phyloP scores from a whole-genome alignment of 2,329 filamentous ascomycete species.

The Hypoxylon sp. region DNA sequence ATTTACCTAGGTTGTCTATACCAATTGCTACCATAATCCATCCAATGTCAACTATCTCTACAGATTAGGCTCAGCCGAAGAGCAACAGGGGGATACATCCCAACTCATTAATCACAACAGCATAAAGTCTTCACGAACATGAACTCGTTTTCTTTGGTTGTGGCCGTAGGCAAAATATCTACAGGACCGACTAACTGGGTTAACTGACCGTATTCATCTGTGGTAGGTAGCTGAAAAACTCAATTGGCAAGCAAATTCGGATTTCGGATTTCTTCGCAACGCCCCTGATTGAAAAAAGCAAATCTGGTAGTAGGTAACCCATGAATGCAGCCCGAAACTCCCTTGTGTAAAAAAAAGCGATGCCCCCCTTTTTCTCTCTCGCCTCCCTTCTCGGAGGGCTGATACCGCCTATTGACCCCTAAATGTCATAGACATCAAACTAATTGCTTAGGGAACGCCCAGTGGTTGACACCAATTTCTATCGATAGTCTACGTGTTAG shows the following conservation, averaged over 20 bases:
- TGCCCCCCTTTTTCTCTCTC: neutral
- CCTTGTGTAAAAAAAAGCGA: constrained; percentile 14
- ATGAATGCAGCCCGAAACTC: constrained; percentile 33
- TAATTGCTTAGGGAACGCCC: neutral
- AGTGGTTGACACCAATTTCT: neutral
- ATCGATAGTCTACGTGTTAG: neutral
- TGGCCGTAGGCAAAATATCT: neutral
- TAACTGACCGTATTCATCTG: constrained; percentile 3
- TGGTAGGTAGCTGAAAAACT: neutral
- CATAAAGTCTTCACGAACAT: constrained; percentile 1
- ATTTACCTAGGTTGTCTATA: no score
- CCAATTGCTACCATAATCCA: no score
- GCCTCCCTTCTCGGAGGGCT: neutral
- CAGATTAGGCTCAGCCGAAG: no score
- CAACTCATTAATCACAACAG: neutral
- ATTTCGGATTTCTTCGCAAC: constrained; percentile 3
- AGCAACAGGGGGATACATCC: neutral
- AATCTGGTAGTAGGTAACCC: constrained; percentile 11
- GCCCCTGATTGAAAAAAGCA: constrained; percentile 2
- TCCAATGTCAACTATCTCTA: no score
- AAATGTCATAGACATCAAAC: neutral
- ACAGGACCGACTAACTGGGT: neutral
- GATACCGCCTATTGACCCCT: neutral
- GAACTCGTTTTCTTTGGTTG: constrained; percentile 2
- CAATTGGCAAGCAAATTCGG: constrained; percentile 16